These are phyloP conservation scores for Penicillium waksmanii DNA, from an alignment of 495 filamentous ascomycete species.

Conservation along the genomic window DNA sequence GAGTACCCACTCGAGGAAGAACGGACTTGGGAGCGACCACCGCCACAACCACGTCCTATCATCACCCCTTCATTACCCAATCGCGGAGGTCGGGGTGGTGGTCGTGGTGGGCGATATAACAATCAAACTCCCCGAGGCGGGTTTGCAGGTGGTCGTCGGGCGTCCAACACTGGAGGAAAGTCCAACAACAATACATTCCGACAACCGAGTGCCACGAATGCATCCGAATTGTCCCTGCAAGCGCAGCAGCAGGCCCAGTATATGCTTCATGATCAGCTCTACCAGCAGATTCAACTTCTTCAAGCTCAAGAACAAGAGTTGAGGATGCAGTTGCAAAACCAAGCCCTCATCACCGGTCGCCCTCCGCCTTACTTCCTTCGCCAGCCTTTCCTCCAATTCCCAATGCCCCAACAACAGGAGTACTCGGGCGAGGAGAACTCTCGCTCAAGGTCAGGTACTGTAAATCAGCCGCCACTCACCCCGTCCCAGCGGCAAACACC, in stretches of 20 bases:
- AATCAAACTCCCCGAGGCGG: slow-evolving; percentile 46
- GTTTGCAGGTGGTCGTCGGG: slow-evolving; percentile 53
- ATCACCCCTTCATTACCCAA: slow-evolving; percentile 55
- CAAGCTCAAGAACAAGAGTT: slow-evolving; percentile 68
- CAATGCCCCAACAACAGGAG: slow-evolving; percentile 47
- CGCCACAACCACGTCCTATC: slow-evolving; percentile 61
- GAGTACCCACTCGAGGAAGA: slow-evolving; percentile 84
- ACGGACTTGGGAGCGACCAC: slow-evolving; percentile 73
- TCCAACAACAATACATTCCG: slow-evolving; percentile 34
- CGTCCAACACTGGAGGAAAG: slow-evolving; percentile 55
- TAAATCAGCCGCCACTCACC: slow-evolving; percentile 53
- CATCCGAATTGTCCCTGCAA: slow-evolving; percentile 48
- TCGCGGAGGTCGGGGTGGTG: slow-evolving; percentile 56
- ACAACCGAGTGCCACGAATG: slow-evolving; percentile 34
- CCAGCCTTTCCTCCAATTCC: slow-evolving; percentile 49
- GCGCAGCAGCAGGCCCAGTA: slow-evolving; percentile 54
- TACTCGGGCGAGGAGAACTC: slow-evolving; percentile 44
- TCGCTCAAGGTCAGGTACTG: slow-evolving; percentile 45
- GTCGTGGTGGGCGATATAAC: slow-evolving; percentile 60
- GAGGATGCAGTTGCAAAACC: slow-evolving; percentile 62
- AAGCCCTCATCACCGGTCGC: slow-evolving; percentile 56
- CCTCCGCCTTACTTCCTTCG: slow-evolving; percentile 52
- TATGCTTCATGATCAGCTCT: slow-evolving; percentile 61
- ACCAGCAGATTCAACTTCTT: slow-evolving; percentile 65
- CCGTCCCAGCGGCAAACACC: slow-evolving; percentile 48